phyloP scores from a whole-genome alignment of 108 stramenopile genomes.

The Cyclotella kingstonii region DNA sequence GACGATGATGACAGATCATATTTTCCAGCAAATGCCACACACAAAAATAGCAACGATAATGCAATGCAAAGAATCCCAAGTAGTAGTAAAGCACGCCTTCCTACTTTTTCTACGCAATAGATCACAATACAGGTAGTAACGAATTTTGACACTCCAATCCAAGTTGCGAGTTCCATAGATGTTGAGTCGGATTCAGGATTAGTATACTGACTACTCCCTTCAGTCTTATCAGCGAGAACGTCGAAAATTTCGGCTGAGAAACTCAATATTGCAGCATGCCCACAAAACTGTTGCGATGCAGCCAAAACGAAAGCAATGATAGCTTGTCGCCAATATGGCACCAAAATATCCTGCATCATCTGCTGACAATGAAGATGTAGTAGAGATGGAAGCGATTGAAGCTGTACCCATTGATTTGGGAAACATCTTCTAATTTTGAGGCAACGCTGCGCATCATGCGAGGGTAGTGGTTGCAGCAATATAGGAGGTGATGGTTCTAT shows the following conservation, averaged over 20 bases:
- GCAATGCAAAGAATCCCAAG: constrained; percentile 48
- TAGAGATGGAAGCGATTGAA: constrained; percentile 1
- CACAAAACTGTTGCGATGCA: constrained; percentile 70
- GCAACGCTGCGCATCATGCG: too few species aligned
- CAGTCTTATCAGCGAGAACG: constrained; percentile 4
- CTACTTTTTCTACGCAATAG: constrained; percentile 53
- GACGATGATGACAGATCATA: constrained; percentile 5
- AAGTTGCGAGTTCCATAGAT: constrained; percentile 38
- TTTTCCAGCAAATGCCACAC: constrained; percentile 39
- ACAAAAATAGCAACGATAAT: constrained; percentile 46
- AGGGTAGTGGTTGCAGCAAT: too few species aligned
- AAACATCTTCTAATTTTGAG: not conserved
- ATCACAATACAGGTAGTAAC: constrained; percentile 62
- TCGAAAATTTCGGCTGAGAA: constrained; percentile 68
- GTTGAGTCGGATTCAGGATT: constrained; percentile 11
- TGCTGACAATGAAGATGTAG: not conserved
- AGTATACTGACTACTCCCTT: not conserved
- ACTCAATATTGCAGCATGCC: constrained; percentile 67
- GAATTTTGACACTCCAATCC: constrained; percentile 68
- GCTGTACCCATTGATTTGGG: not conserved
- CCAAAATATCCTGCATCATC: constrained; percentile 14
- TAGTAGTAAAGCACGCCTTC: constrained; percentile 54
- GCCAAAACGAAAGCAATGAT: constrained; percentile 60
- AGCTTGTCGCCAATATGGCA: constrained; percentile 49
- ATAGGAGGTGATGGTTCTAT: too few species aligned